A percentile compares a stretch with the other conserved stretches of the same genome.
Evolutionary conservation across 78 protist genomes (phyloP).

Genomic region (Thecamonas trahens): DNA sequence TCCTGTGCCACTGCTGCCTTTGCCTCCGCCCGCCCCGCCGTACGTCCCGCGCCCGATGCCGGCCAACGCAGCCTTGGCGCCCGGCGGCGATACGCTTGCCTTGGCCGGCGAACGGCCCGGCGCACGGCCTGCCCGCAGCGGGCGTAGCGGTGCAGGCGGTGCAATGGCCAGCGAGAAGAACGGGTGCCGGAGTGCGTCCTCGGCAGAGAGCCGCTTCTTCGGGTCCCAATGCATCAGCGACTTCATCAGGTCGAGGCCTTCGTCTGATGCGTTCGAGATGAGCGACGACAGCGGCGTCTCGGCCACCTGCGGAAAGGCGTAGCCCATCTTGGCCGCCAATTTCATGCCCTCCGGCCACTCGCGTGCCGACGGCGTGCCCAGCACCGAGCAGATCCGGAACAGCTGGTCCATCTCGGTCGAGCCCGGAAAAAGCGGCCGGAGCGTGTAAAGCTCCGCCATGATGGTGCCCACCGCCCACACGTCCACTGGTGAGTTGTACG

Average conservation of each 20-base stretch:
- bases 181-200: conserved; percentile 68
- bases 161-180: too few species aligned
- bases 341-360: conserved; percentile 73
- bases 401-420: conserved; percentile 81
- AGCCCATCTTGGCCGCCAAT: conserved; percentile 58
- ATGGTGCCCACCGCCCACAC: conserved; percentile 87
- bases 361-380: conserved; percentile 78
- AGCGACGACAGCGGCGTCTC: conserved; percentile 43
- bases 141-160: too few species aligned
- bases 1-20: too few species aligned
- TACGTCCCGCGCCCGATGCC: too few species aligned
- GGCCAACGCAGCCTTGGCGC: too few species aligned
- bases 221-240: conserved; percentile 82
- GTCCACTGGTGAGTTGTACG: conserved; percentile 75
- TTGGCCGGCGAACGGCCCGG: too few species aligned
- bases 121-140: too few species aligned
- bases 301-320: conserved; percentile 58
- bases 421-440: conserved; percentile 92
- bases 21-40: too few species aligned
- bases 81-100: too few species aligned
- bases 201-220: conserved; percentile 74
- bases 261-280: conserved; percentile 61
- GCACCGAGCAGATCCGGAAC: conserved; percentile 64
- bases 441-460: conserved; percentile 90
- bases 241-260: conserved; percentile 76